phyloP scores from a whole-genome alignment of 257 asterid genomes.

The Henckelia pumila region DNA sequence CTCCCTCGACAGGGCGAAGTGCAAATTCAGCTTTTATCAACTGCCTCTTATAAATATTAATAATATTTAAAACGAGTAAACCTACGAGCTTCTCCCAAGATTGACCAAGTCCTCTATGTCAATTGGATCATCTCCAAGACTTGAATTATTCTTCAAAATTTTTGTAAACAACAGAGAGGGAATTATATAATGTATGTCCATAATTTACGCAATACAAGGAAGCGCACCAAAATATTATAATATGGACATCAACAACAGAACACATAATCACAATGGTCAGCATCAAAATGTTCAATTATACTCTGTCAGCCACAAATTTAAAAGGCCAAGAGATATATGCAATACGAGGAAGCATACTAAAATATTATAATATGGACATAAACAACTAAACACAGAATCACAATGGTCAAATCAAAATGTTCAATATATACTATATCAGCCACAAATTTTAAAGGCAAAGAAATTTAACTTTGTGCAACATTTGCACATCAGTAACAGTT shows the following conservation, averaged over 20 bases:
- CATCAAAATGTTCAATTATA: background rate
- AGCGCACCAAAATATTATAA: background rate
- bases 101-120: constrained; percentile 97
- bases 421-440: too few species aligned
- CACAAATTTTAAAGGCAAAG: too few species aligned
- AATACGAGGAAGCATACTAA: too few species aligned
- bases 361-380: too few species aligned
- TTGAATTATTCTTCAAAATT: constrained; percentile 60
- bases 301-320: background rate
- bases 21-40: constrained; percentile 30
- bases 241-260: background rate
- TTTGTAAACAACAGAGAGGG: constrained; percentile 34
- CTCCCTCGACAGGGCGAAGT: constrained; percentile 63
- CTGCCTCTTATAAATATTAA: constrained; percentile 23
- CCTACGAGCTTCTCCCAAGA: constrained; percentile 86
- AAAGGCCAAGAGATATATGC: background rate
- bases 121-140: constrained; percentile 87
- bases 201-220: constrained; percentile 19
- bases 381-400: too few species aligned
- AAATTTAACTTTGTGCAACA: background rate
- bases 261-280: background rate
- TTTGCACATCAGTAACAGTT: background rate
- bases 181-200: background rate
- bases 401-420: too few species aligned
- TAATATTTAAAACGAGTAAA: constrained; percentile 28